phyloP scores from a whole-genome alignment of 2,329 filamentous ascomycete species.

The Ascochyta clinopodiicola region DNA sequence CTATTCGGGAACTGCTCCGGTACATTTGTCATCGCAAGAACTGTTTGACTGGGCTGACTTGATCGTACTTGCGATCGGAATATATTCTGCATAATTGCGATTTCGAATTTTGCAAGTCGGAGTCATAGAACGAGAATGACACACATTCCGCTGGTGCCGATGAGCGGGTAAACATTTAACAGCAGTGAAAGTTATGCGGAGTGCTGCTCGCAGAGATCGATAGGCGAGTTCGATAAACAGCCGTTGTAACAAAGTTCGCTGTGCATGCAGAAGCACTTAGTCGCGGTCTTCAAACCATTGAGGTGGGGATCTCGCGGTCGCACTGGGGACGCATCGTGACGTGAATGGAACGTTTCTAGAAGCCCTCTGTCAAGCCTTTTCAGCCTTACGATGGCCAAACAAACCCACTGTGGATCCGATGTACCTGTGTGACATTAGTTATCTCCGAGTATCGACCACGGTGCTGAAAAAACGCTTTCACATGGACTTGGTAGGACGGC shows the following conservation, averaged over 20 bases:
- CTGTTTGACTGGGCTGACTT: neutral
- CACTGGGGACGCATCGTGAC: constrained; percentile 26
- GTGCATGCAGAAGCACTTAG: constrained; percentile 8
- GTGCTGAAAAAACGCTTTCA: neutral
- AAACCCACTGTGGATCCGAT: constrained; percentile 13
- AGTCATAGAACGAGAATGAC: constrained; percentile 4
- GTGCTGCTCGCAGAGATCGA: neutral
- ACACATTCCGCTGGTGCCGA: neutral
- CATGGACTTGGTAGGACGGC: neutral
- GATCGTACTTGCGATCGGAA: constrained; percentile 1
- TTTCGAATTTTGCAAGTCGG: neutral
- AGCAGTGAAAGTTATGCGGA: constrained; percentile 1
- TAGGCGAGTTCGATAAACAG: neutral
- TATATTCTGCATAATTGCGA: constrained; percentile 2
- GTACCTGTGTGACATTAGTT: constrained; percentile 11
- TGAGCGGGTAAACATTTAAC: neutral
- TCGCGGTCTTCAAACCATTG: neutral
- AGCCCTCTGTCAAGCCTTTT: constrained; percentile 22
- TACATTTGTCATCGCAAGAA: constrained; percentile 3
- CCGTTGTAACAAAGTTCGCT: neutral
- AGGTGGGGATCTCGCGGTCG: neutral
- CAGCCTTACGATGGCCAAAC: constrained; percentile 25
- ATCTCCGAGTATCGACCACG: neutral
- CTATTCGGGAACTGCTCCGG: neutral
- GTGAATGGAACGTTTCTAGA: constrained; percentile 21